A percentile compares a stretch with the other conserved stretches of the same genome.
Conservation (phyloP, 805 yeast species). For the Alloascoidea hylecoeti region DNA sequence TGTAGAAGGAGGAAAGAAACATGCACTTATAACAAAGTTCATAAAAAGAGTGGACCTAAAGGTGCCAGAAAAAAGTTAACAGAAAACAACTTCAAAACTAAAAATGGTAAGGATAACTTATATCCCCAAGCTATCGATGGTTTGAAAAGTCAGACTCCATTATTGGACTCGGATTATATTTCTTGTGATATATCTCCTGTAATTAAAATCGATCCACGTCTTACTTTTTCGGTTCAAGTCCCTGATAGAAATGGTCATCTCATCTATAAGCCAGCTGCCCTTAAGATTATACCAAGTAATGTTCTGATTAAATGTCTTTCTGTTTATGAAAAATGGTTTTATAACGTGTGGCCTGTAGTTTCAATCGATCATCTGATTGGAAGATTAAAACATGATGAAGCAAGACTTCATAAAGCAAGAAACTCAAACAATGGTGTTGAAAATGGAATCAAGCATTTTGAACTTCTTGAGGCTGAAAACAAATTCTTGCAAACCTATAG, state of each 20-base stretch:
- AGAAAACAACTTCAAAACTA: too few relatives aligned
- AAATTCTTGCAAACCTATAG: slow-evolving; percentile 1
- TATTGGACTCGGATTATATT: neutral
- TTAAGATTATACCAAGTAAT: neutral
- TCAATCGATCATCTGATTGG: neutral
- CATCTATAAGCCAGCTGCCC: neutral
- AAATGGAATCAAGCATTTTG: neutral
- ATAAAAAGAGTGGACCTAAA: neutral
- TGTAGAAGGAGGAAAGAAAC: neutral
- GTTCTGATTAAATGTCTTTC: neutral
- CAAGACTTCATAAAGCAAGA: neutral
- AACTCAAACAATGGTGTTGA: neutral
- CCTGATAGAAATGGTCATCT: neutral
- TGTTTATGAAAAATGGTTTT: neutral
- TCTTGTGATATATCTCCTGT: too few relatives aligned
- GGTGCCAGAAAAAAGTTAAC: neutral
- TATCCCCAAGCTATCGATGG: neutral
- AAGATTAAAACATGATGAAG: neutral
- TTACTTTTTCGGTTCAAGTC: neutral
- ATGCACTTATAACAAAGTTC: slow-evolving; percentile 1
- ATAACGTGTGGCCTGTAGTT: neutral
- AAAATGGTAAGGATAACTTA: neutral
- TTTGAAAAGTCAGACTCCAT: neutral
- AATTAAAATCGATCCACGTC: too few relatives aligned
- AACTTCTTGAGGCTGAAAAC: neutral